These are phyloP conservation scores for Herpetospermum pedunculosum DNA, from an alignment of 306 rosid genomes.

Conservation along the genomic window DNA sequence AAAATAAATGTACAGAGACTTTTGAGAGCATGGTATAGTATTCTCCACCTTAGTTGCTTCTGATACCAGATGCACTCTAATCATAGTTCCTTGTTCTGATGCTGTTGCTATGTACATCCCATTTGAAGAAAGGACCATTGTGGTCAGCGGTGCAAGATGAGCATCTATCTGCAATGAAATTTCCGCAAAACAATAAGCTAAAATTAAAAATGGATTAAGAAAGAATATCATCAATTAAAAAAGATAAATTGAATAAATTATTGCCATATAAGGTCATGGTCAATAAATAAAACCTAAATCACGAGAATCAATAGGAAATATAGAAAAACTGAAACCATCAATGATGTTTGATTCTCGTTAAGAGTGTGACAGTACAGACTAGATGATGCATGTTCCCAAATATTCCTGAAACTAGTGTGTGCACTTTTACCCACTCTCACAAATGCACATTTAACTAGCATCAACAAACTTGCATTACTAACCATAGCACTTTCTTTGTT, in stretches of 20 bases:
- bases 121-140: conserved; percentile 70
- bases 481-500: background rate
- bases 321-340: background rate
- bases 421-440: background rate
- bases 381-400: background rate
- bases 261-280: background rate
- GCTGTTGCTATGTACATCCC: conserved; percentile 93
- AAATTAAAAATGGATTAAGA: background rate
- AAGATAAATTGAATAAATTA: background rate
- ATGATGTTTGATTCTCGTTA: background rate
- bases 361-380: background rate
- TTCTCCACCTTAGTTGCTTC: conserved; percentile 83
- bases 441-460: background rate
- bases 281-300: background rate
- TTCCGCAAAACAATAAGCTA: conserved; percentile 4
- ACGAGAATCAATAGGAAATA: background rate
- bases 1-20: background rate
- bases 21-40: conserved; percentile 2
- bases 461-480: background rate
- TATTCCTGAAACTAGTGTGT: background rate
- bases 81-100: conserved; percentile 90
- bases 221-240: background rate
- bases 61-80: conserved; percentile 79
- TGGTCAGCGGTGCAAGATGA: conserved; percentile 72
- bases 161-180: conserved; percentile 68